Evolutionary conservation across 2,329 filamentous ascomycete species (phyloP).

Genomic region (Gnomoniopsis smithogilvyi): DNA sequence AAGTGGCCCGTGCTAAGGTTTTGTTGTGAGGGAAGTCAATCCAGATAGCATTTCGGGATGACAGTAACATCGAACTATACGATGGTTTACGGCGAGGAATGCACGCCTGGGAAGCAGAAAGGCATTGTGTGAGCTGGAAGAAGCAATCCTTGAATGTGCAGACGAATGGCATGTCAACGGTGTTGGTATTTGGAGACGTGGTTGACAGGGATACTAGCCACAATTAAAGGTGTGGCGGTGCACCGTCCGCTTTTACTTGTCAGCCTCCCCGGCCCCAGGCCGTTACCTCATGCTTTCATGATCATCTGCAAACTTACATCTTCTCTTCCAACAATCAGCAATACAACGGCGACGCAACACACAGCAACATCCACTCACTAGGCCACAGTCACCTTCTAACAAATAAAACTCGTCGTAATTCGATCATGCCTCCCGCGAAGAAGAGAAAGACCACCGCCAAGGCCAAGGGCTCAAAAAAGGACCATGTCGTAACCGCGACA

Average conservation of each 20-base stretch:
- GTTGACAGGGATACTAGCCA: background rate
- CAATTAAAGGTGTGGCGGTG: background rate
- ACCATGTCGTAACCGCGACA: constrained; percentile 10
- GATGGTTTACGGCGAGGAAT: background rate
- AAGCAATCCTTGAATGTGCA: background rate
- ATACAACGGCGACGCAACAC: background rate
- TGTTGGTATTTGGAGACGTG: background rate
- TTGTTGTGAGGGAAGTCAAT: background rate
- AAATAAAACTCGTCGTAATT: constrained; percentile 1
- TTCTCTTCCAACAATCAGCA: background rate
- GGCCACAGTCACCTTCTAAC: background rate
- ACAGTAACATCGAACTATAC: background rate
- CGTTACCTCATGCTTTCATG: background rate
- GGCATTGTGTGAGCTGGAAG: background rate
- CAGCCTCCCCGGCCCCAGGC: background rate
- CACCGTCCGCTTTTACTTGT: background rate
- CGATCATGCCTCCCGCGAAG: constrained; percentile 27
- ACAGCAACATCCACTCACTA: background rate
- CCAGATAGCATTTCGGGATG: background rate
- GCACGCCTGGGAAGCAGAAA: background rate
- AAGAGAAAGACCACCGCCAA: constrained; percentile 27
- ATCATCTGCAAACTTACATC: background rate
- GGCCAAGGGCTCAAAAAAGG: constrained; percentile 10
- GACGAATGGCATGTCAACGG: background rate
- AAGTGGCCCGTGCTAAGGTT: background rate